Conservation (phyloP, 352 stramenopile genomes). For the Phytopythium montanum region DNA sequence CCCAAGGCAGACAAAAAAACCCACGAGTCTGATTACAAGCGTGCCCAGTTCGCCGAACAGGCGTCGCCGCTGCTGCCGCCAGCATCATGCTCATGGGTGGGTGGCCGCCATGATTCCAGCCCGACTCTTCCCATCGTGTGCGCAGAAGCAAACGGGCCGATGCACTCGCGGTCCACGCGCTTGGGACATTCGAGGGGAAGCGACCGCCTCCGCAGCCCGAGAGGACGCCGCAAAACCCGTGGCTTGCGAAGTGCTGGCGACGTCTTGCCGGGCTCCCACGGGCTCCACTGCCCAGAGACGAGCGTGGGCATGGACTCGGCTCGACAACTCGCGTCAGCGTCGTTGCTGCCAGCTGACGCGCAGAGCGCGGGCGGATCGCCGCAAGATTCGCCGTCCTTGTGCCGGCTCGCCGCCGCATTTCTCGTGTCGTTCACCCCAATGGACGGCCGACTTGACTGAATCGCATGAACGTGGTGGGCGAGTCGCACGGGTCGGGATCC, state of each 20-base stretch:
- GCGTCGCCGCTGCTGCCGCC: neutral
- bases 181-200: neutral
- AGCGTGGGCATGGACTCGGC: neutral
- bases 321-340: slow-evolving; percentile 2
- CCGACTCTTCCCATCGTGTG: neutral
- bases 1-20: neutral
- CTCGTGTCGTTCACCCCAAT: neutral
- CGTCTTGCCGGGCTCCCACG: neutral
- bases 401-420: neutral
- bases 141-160: neutral
- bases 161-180: neutral
- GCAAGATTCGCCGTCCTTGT: neutral
- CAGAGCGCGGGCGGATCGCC: neutral
- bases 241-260: neutral
- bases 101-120: neutral
- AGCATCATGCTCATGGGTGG: neutral
- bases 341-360: slow-evolving; percentile 1
- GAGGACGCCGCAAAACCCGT: too few species aligned
- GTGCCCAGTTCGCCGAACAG: neutral
- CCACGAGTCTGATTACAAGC: neutral
- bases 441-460: too few species aligned
- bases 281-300: slow-evolving; percentile 4
- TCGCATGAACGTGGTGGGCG: neutral
- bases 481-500: neutral
- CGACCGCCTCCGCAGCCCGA: neutral